Percentiles rank a stretch among this genome's conserved stretches.
These are phyloP conservation scores for Phytophthora brassicae DNA, from an alignment of 352 stramenopile genomes.

Conservation along the genomic window DNA sequence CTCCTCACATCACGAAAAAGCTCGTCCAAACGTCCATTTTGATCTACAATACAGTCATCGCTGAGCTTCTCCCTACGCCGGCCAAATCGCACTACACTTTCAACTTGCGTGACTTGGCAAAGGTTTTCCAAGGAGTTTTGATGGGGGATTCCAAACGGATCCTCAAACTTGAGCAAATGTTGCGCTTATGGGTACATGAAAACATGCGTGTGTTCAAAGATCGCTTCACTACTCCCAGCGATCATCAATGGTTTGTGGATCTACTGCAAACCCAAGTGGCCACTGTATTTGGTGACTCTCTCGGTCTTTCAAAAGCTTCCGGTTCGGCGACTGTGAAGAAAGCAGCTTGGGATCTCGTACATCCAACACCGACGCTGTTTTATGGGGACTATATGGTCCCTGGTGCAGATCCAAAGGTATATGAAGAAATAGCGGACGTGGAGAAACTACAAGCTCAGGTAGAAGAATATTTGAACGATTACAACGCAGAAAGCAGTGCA, in stretches of 20 bases:
- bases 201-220: slow-evolving; percentile 88
- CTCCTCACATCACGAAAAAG: slow-evolving; percentile 47
- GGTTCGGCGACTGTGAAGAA: slow-evolving; percentile 31
- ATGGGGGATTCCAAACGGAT: slow-evolving; percentile 85
- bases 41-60: slow-evolving; percentile 87
- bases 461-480: slow-evolving; percentile 88
- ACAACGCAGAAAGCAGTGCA: slow-evolving; percentile 85
- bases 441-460: slow-evolving; percentile 79
- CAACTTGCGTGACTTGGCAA: slow-evolving; percentile 87
- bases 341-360: slow-evolving; percentile 62
- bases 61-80: slow-evolving; percentile 77
- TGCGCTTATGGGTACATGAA: slow-evolving; percentile 83
- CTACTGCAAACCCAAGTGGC: slow-evolving; percentile 63
- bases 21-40: slow-evolving; percentile 74
- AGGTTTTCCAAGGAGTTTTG: slow-evolving; percentile 84
- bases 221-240: slow-evolving; percentile 69
- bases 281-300: slow-evolving; percentile 48
- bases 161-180: slow-evolving; percentile 62
- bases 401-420: slow-evolving; percentile 88
- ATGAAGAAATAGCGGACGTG: slow-evolving; percentile 90
- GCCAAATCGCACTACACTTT: slow-evolving; percentile 89
- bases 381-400: slow-evolving; percentile 94
- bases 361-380: slow-evolving; percentile 64
- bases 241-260: slow-evolving; percentile 83
- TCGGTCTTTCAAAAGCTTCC: slow-evolving; percentile 29